These are phyloP conservation scores for Xylaria sp. DNA, from an alignment of 2,329 filamentous ascomycete genomes.

Conservation along the genomic window DNA sequence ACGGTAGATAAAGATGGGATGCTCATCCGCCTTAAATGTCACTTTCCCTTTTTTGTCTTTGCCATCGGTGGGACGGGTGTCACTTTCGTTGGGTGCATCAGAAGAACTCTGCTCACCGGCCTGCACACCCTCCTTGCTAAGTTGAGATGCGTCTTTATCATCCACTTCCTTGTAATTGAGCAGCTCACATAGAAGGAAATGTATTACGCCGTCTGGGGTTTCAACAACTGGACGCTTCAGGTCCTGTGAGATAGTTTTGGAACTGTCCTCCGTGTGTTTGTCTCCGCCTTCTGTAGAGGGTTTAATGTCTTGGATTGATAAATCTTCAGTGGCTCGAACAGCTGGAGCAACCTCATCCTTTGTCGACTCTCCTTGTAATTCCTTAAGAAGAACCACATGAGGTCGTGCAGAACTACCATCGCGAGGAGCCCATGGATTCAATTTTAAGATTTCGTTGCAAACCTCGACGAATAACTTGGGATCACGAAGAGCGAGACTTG, in stretches of 20 bases:
- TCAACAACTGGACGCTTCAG: slow-evolving; percentile 84
- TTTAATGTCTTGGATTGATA: slow-evolving; percentile 60
- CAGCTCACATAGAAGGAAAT: slow-evolving; percentile 91
- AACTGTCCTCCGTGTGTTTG: slow-evolving; percentile 66
- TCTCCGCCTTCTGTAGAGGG: slow-evolving; percentile 64
- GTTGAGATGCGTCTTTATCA: slow-evolving; percentile 69
- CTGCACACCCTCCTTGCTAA: slow-evolving; percentile 51
- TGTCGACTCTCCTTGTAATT: slow-evolving; percentile 38
- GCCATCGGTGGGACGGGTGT: slow-evolving; percentile 43
- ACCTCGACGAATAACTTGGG: slow-evolving; percentile 87
- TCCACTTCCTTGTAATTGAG: slow-evolving; percentile 92
- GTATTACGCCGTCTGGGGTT: slow-evolving; percentile 91
- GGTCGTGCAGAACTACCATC: slow-evolving; percentile 41
- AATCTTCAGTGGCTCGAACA: slow-evolving; percentile 52
- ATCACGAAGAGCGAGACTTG: slow-evolving; percentile 78
- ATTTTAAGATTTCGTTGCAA: slow-evolving; percentile 81
- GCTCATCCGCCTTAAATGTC: slow-evolving; percentile 86
- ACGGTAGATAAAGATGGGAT: slow-evolving; percentile 94
- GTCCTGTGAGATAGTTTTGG: slow-evolving; percentile 66
- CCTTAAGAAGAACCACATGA: slow-evolving; percentile 52
- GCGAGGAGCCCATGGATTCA: slow-evolving; percentile 62
- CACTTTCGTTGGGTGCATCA: slow-evolving; percentile 38
- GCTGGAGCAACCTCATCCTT: slow-evolving; percentile 52
- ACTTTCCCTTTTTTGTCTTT: slow-evolving; percentile 72
- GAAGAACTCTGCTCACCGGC: slow-evolving; percentile 43